Base-by-base conservation (phyloP, 345 rosid genomes). In the Syzygium aromaticum region DNA sequence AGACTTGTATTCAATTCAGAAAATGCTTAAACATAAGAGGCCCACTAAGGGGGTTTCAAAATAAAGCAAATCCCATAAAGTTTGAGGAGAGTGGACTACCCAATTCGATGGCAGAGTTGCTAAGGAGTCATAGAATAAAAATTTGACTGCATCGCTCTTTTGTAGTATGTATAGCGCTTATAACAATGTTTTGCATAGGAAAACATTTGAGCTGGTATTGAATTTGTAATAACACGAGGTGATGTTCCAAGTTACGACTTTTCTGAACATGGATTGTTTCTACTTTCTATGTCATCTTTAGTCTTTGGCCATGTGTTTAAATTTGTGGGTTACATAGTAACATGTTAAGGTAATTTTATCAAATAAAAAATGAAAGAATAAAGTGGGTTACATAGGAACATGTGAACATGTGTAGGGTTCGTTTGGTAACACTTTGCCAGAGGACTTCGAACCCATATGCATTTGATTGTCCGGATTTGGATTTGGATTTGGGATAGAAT, bases 61-160 rank as follows among this genome's bases (percentile, higher is more conserved):
- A 27, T 0, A 12, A 27, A 59, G 67, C 67, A 59, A 59, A 59
- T 59, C 30, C 3, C 67, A 59, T 27, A n/a, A 3, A 59, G 0
- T 59, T 59, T 59, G 64, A 59, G 30, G 7, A 59, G 30, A 30
- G 67, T 27, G 67, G 30, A 27, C 67, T 59, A 59, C 15, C 16
- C 16, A 27, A 59, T 59, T 59, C 30, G 28, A 13, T 23, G 28
- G 25, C 27, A 0, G 63, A 23, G 63, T 57, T 11, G 28, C 3
- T 1, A 57, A 57, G 0, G 1, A 25, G 3, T 27, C 11, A 3
- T 59, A 5, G 67, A 27, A 27, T 1, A 27, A 59, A 59, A 1
- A 5, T 5, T 0, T 6, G 11, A 12, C 1, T 13, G 3, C 30
- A 0, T 27, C 8, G 7, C 30, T 27, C 1, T 1, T 57, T 27